These are phyloP conservation scores for Botrytis cinerea DNA, from an alignment of 2,329 filamentous ascomycete species.

Conservation along the genomic window DNA sequence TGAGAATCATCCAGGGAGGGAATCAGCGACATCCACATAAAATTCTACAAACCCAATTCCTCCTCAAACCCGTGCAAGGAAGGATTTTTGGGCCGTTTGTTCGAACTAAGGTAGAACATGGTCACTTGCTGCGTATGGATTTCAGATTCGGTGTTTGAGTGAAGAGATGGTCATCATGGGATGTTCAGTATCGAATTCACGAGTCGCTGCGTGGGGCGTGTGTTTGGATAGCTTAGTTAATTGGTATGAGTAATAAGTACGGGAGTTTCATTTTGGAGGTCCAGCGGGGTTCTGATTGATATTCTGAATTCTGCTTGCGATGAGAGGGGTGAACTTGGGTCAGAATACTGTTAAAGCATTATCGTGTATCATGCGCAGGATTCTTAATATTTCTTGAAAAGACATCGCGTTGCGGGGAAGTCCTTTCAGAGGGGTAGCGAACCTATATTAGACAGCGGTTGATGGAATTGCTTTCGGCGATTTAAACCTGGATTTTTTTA, in stretches of 20 bases:
- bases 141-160: neutral
- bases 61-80: neutral
- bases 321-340: neutral
- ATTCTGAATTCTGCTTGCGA: neutral
- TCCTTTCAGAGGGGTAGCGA: neutral
- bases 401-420: neutral
- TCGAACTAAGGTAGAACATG: neutral
- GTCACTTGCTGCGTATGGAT: no score
- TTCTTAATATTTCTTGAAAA: neutral
- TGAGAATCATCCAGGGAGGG: no score
- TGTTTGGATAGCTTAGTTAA: neutral
- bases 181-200: neutral
- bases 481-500: neutral
- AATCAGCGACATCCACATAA: neutral
- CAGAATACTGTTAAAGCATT: neutral
- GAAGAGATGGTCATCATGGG: neutral
- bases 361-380: neutral
- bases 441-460: no score
- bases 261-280: neutral
- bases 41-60: no score
- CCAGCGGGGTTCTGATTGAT: neutral
- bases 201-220: neutral
- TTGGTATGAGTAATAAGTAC: neutral
- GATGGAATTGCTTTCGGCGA: rapidly evolving
- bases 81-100: neutral